Evolutionary conservation across 495 filamentous ascomycete genomes (phyloP).

Genomic region (Neurospora sp.): DNA sequence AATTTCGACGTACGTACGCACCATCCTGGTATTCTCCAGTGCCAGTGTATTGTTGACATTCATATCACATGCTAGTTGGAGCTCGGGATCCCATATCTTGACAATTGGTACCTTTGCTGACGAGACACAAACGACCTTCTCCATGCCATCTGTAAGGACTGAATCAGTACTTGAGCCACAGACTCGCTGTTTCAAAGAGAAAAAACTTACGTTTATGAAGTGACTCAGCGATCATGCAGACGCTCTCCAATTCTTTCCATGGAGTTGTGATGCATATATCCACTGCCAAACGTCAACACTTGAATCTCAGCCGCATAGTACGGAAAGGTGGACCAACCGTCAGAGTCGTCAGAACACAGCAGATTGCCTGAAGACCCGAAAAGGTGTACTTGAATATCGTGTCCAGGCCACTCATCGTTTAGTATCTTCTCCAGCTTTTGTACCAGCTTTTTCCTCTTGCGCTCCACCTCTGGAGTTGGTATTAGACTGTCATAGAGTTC

Average conservation of each 20-base stretch:
- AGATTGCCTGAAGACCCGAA: slow-evolving; percentile 97
- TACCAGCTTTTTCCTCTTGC: slow-evolving; percentile 63
- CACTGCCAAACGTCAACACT: slow-evolving; percentile 47
- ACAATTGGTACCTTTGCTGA: slow-evolving; percentile 96
- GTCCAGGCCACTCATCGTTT: slow-evolving; percentile 83
- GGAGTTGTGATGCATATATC: slow-evolving; percentile 95
- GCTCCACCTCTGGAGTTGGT: slow-evolving; percentile 70
- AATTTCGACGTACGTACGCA: slow-evolving; percentile 91
- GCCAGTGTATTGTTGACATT: slow-evolving; percentile 96
- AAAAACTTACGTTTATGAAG: slow-evolving; percentile 65
- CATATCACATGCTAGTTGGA: slow-evolving; percentile 89
- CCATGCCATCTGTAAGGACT: slow-evolving; percentile 71
- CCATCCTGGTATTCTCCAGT: slow-evolving; percentile 94
- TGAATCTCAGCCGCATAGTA: not conserved
- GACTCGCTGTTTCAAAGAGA: not conserved
- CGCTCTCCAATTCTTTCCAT: slow-evolving; percentile 69
- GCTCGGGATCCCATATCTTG: slow-evolving; percentile 96
- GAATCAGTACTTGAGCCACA: slow-evolving; percentile 10
- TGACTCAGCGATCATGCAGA: slow-evolving; percentile 78
- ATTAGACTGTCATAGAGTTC: slow-evolving; percentile 76
- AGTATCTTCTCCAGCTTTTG: slow-evolving; percentile 78
- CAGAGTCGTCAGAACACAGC: slow-evolving; percentile 90
- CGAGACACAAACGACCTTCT: slow-evolving; percentile 85
- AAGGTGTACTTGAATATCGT: slow-evolving; percentile 79
- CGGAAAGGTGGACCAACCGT: slow-evolving; percentile 52